A percentile compares a stretch with the other conserved stretches of the same genome.
Conservation (phyloP, 2,329 filamentous ascomycete species). For the Graphilbum fragrans region DNA sequence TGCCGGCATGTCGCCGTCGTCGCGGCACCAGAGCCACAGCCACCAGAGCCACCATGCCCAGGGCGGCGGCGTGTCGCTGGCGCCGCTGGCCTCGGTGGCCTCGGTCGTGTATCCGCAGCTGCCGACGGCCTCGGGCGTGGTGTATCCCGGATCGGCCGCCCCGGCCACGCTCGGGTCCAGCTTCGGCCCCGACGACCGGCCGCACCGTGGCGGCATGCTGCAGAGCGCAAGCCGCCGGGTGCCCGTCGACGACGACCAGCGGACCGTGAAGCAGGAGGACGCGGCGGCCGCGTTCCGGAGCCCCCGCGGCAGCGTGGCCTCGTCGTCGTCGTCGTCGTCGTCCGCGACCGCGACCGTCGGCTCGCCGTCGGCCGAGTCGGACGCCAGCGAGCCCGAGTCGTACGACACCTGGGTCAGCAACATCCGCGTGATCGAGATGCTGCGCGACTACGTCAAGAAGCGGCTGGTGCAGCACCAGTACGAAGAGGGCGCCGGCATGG, state of each 20-base stretch:
- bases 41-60: no score
- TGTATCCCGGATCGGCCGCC: conserved; percentile 54
- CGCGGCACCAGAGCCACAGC: no score
- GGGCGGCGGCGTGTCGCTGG: no score
- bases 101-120: conserved; percentile 66
- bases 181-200: conserved; percentile 50
- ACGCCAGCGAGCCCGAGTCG: conserved; percentile 44
- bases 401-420: conserved; percentile 57
- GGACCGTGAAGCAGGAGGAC: conserved; percentile 19
- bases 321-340: conserved; percentile 41
- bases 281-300: conserved; percentile 4
- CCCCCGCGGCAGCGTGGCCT: conserved; percentile 27
- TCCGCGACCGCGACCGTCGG: conserved; percentile 28
- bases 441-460: conserved; percentile 44
- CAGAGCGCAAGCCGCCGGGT: conserved; percentile 41
- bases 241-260: conserved; percentile 3
- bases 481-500: conserved; percentile 18
- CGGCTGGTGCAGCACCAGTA: conserved; percentile 47
- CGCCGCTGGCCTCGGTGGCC: conserved; percentile 27
- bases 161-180: conserved; percentile 60
- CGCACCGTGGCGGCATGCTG: conserved; percentile 54
- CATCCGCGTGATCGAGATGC: conserved; percentile 50
- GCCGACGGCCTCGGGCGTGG: conserved; percentile 43
- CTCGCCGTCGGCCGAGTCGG: conserved; percentile 44
- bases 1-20: conserved; percentile 55